Evolutionary conservation across 768 basidiomycete genomes (phyloP).

Genomic region (Serendipita sp.): DNA sequence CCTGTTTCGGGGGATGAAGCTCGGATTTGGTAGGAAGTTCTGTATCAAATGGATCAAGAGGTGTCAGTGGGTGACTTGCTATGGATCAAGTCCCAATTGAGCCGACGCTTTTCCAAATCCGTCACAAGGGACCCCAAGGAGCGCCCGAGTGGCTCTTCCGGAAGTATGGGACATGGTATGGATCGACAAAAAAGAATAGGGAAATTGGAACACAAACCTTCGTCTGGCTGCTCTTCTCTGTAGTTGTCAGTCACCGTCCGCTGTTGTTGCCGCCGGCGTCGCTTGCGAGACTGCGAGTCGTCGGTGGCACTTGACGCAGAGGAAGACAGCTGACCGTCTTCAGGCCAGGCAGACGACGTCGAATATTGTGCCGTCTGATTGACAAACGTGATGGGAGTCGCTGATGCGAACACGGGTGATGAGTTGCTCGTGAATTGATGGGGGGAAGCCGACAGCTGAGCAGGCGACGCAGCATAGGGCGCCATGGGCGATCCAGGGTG

Average conservation of each 20-base stretch:
- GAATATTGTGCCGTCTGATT: background rate
- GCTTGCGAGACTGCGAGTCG: background rate
- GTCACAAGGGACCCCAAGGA: background rate
- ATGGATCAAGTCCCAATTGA: background rate
- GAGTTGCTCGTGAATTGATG: background rate
- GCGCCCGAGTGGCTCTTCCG: no score
- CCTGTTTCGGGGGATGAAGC: slow-evolving; percentile 76
- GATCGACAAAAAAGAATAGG: background rate
- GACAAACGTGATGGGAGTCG: slow-evolving; percentile 3
- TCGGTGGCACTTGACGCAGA: background rate
- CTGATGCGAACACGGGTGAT: background rate
- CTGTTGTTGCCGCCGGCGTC: background rate
- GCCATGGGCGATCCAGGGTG: background rate
- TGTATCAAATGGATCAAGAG: background rate
- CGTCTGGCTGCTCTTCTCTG: background rate
- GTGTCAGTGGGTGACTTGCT: background rate
- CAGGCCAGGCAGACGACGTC: background rate
- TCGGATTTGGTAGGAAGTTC: slow-evolving; percentile 52
- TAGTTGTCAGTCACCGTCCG: background rate
- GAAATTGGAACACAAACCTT: background rate
- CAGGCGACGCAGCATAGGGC: background rate
- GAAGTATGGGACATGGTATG: background rate
- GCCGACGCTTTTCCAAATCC: background rate
- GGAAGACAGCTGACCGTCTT: background rate
- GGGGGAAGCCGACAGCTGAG: background rate